Percentiles rank a stretch among this genome's conserved stretches.
Conservation (phyloP, 176 grass and related monocot species). For the Raddia guianensis region DNA sequence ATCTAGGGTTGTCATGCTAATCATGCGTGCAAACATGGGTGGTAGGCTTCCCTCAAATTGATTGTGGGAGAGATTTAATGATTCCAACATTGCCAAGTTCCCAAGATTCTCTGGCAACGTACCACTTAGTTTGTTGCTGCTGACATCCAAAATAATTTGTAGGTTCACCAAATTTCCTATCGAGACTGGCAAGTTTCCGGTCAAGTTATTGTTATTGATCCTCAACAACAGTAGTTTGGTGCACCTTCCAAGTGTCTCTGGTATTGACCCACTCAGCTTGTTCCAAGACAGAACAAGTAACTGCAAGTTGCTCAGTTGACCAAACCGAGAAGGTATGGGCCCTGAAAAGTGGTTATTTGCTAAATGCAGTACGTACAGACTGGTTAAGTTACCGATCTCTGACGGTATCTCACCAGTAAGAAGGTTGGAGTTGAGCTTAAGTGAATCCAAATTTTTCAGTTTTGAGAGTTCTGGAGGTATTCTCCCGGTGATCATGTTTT, state of each 20-base stretch:
- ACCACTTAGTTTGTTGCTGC: constrained; percentile 41
- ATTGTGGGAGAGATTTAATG: constrained; percentile 54
- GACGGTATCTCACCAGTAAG: background rate
- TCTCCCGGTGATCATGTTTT: background rate
- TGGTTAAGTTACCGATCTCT: background rate
- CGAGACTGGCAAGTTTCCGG: constrained; percentile 36
- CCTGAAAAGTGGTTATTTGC: background rate
- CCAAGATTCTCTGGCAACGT: constrained; percentile 24
- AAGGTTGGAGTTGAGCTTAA: background rate
- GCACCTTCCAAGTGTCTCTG: background rate
- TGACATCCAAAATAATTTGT: constrained; percentile 37
- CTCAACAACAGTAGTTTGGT: background rate
- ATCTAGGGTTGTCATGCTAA: constrained; percentile 44
- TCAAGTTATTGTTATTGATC: constrained; percentile 19
- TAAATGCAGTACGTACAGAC: background rate
- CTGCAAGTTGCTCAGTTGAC: background rate
- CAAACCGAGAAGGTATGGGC: background rate
- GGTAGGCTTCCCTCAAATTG: constrained; percentile 37
- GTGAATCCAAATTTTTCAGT: background rate
- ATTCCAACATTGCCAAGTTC: constrained; percentile 24
- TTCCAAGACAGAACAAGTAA: constrained; percentile 33
- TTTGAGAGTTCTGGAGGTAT: constrained; percentile 1
- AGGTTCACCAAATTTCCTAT: constrained; percentile 44
- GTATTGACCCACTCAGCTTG: constrained; percentile 19
- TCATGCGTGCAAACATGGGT: constrained; percentile 20